These are phyloP conservation scores for Pythium phragmiticola DNA, from an alignment of 352 stramenopile genomes.

Conservation along the genomic window DNA sequence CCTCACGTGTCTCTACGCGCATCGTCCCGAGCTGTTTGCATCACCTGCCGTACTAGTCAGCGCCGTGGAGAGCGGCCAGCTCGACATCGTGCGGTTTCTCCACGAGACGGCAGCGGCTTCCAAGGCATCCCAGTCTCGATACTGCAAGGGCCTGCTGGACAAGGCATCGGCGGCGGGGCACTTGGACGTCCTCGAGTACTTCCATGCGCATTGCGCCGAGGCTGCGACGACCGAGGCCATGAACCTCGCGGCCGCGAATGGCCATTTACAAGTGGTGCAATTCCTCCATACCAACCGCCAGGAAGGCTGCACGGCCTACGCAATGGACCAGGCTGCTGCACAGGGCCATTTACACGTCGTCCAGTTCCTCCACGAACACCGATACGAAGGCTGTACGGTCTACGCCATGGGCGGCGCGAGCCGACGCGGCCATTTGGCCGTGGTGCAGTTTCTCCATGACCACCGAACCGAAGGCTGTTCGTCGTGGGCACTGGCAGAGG, in stretches of 20 bases:
- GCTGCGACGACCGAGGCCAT: conserved; percentile 21
- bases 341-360: conserved; percentile 25
- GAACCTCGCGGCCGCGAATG: conserved; percentile 28
- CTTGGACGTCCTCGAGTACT: conserved; percentile 17
- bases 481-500: conserved; percentile 22
- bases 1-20: conserved; percentile 7
- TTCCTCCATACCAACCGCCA: conserved; percentile 19
- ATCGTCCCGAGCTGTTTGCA: conserved; percentile 8
- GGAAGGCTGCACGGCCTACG: conserved; percentile 24
- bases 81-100: conserved; percentile 20
- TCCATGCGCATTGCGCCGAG: conserved; percentile 10
- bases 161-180: conserved; percentile 16
- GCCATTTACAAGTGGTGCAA: conserved; percentile 19
- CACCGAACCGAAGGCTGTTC: conserved; percentile 23
- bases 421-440: conserved; percentile 11
- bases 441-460: conserved; percentile 27
- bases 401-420: conserved; percentile 28
- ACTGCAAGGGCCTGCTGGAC: conserved; percentile 20
- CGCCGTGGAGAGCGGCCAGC: conserved; percentile 1
- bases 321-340: conserved; percentile 23
- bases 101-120: neutral
- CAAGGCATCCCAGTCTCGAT: neutral
- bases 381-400: conserved; percentile 25
- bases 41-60: neutral
- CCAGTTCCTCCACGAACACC: conserved; percentile 22